Conservation (phyloP, 1,284 basidiomycete species). For the Malassezia sp. region DNA sequence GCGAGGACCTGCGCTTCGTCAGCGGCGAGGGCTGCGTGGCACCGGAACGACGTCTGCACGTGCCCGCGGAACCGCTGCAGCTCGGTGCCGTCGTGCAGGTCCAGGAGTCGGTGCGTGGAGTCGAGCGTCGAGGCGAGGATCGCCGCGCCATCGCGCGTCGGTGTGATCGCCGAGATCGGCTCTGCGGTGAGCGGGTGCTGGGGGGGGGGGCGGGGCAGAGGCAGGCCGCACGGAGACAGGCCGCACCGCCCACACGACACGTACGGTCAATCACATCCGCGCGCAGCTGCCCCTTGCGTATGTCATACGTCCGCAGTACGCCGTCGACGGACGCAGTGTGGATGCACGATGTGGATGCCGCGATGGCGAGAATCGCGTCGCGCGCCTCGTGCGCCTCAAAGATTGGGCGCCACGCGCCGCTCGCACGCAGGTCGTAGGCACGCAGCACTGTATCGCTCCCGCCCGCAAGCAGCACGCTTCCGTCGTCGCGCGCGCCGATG, state of each 20-base stretch:
- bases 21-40: conserved; percentile 65
- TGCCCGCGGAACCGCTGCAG: conserved; percentile 77
- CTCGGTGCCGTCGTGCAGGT: conserved; percentile 66
- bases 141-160: conserved; percentile 63
- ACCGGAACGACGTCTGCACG: conserved; percentile 61
- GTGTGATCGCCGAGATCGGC: conserved; percentile 58
- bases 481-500: conserved; percentile 18
- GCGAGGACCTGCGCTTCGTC: conserved; percentile 67
- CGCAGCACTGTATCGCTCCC: conserved; percentile 34
- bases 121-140: conserved; percentile 73
- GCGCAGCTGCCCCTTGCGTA: conserved; percentile 76
- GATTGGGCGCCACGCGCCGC: conserved; percentile 57
- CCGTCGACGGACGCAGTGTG: conserved; percentile 77
- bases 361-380: conserved; percentile 62
- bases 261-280: conserved; percentile 80
- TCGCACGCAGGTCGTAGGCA: conserved; percentile 50
- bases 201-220: too few relatives aligned
- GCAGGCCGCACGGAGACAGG: too few relatives aligned
- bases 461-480: conserved; percentile 23
- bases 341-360: conserved; percentile 53
- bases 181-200: too few relatives aligned
- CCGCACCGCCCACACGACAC: too few relatives aligned
- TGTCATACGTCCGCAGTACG: conserved; percentile 77
- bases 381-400: conserved; percentile 79
- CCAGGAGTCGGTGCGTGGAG: conserved; percentile 72